Percentiles rank a stretch among this genome's conserved stretches.
Conservation (phyloP, 2,329 filamentous ascomycete species). For the Dryadomyces quercivorus region DNA sequence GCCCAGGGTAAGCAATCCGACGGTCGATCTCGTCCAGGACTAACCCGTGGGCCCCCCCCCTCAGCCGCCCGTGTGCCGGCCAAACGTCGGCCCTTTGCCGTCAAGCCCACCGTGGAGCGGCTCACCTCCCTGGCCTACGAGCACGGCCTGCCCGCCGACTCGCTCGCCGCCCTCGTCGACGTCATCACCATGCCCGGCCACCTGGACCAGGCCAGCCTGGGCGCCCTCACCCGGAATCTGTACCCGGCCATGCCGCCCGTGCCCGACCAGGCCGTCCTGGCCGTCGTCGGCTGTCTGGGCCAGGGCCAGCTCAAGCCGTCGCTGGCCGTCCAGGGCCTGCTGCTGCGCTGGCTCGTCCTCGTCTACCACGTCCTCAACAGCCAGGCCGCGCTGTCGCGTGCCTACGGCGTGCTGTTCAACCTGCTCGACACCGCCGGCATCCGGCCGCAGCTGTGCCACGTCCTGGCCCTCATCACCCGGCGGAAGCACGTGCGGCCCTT, state of each 20-base stretch:
- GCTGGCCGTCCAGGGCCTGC: conserved; percentile 53
- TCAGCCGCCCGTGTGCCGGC: conserved; percentile 47
- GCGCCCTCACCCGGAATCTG: conserved; percentile 57
- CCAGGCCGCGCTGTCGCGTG: conserved; percentile 48
- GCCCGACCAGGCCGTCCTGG: conserved; percentile 46
- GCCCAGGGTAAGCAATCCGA: conserved; percentile 8
- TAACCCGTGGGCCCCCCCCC: background rate
- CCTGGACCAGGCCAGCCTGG: conserved; percentile 65
- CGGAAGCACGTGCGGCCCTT: conserved; percentile 76
- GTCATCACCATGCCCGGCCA: conserved; percentile 54
- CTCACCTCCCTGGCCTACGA: conserved; percentile 54
- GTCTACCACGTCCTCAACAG: conserved; percentile 54
- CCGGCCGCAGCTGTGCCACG: conserved; percentile 55
- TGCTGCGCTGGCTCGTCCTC: conserved; percentile 70
- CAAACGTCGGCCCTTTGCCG: conserved; percentile 51
- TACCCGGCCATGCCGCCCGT: conserved; percentile 56
- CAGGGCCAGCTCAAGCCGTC: conserved; percentile 66
- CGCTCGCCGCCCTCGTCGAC: conserved; percentile 51
- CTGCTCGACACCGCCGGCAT: conserved; percentile 70
- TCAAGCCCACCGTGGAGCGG: conserved; percentile 52
- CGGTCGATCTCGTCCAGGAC: background rate
- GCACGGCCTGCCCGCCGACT: conserved; percentile 48
- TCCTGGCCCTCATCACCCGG: conserved; percentile 67
- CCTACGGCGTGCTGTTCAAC: conserved; percentile 70
- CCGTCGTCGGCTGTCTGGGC: conserved; percentile 61